These are phyloP conservation scores for Isabelozyma heimii DNA, from an alignment of 805 yeast species.

Conservation along the genomic window DNA sequence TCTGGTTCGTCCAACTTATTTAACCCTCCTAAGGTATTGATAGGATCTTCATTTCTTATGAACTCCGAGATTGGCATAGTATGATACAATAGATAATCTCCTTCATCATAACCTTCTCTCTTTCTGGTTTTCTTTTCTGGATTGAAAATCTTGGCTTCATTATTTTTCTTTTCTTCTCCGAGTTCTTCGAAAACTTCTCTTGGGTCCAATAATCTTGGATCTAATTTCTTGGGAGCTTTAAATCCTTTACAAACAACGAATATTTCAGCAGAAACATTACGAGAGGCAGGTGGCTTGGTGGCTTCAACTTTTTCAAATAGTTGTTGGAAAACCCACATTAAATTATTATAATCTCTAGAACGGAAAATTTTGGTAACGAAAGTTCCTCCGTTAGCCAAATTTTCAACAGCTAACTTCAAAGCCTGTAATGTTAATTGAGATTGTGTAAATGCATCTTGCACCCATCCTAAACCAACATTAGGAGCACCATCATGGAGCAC, in stretches of 20 bases:
- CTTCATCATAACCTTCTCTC: constrained; percentile 97
- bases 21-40: constrained; percentile 72
- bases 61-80: constrained; percentile 76
- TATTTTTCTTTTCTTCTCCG: constrained; percentile 63
- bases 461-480: constrained; percentile 99
- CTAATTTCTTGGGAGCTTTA: constrained; percentile 93
- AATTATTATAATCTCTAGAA: constrained; percentile 96
- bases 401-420: constrained; percentile 89
- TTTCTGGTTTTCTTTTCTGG: constrained; percentile 89
- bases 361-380: constrained; percentile 96
- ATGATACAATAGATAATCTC: constrained; percentile 72
- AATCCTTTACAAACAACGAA: constrained; percentile 95
- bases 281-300: constrained; percentile 97
- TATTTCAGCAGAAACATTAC: constrained; percentile 98
- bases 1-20: constrained; percentile 62
- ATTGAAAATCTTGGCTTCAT: constrained; percentile 89
- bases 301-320: constrained; percentile 96
- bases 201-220: constrained; percentile 89
- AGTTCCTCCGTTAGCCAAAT: constrained; percentile 86
- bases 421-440: constrained; percentile 95
- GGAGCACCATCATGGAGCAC: constrained; percentile 99
- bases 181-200: constrained; percentile 93
- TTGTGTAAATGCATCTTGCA: constrained; percentile 98
- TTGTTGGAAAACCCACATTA: constrained; percentile 97
- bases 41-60: constrained; percentile 78